Evolutionary conservation across 1,139 yeast species (phyloP).

Genomic region (Geotrichum cucujoidarum): DNA sequence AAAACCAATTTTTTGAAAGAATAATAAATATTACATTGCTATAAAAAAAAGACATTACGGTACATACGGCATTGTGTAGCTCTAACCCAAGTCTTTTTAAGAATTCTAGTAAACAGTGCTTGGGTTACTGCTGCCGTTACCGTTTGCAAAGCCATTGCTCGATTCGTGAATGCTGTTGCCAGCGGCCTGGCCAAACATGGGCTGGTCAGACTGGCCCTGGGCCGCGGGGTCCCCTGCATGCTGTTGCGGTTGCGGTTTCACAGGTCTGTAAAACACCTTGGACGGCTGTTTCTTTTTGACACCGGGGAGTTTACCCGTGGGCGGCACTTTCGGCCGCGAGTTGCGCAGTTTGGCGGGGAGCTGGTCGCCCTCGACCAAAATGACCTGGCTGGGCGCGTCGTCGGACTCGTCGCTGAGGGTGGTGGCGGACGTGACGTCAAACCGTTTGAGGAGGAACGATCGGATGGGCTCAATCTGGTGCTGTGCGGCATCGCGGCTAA

Average conservation of each 20-base stretch:
- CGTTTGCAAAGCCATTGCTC: constrained; percentile 6
- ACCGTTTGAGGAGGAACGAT: constrained; percentile 46
- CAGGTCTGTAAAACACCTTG: constrained; percentile 28
- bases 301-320: constrained; percentile 79
- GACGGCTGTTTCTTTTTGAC: constrained; percentile 49
- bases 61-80: too few species aligned
- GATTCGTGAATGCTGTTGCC: not conserved
- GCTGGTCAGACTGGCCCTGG: too few species aligned
- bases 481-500: constrained; percentile 47
- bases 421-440: constrained; percentile 28
- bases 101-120: not conserved
- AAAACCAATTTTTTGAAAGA: not conserved
- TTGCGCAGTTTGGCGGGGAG: constrained; percentile 75
- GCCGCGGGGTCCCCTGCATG: too few species aligned
- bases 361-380: constrained; percentile 67
- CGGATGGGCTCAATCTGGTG: constrained; percentile 54
- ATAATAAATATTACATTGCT: too few species aligned
- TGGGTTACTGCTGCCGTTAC: not conserved
- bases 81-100: not conserved
- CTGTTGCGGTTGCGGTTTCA: not conserved
- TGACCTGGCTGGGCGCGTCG: constrained; percentile 39
- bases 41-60: not conserved
- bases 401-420: constrained; percentile 22
- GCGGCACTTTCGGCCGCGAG: constrained; percentile 82
- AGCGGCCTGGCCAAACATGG: too few species aligned